phyloP scores from a whole-genome alignment of 345 rosid species.

The Pistacia vera region DNA sequence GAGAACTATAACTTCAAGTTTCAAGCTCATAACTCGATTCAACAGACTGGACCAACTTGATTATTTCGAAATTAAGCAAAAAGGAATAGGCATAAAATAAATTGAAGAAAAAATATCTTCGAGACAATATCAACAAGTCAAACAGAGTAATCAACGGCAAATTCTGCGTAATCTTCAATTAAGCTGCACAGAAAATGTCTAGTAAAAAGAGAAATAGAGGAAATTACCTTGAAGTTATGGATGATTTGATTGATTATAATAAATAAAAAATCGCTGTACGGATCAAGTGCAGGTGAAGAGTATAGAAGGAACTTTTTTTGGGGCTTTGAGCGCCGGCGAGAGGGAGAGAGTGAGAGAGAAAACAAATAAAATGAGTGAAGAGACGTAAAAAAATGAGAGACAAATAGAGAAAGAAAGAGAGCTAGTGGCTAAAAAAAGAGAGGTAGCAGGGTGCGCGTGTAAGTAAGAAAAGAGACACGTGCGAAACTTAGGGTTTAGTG shows the following conservation, averaged over 20 bases:
- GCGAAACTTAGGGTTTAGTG: conserved; percentile 28
- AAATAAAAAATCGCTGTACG: neutral
- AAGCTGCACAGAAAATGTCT: neutral
- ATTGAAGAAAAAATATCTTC: neutral
- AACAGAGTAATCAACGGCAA: neutral
- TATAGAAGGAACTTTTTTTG: neutral
- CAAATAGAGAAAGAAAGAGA: conserved; percentile 1
- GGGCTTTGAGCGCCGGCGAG: conserved; percentile 42
- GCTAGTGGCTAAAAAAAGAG: conserved; percentile 24
- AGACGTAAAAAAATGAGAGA: conserved; percentile 20
- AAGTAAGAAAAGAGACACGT: conserved; percentile 33
- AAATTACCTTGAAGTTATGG: conserved; percentile 19
- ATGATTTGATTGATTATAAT: neutral
- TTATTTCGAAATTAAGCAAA: neutral
- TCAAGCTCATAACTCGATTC: neutral
- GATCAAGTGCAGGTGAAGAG: neutral
- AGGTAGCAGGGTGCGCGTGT: conserved; percentile 36
- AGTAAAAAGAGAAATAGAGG: neutral
- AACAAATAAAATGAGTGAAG: neutral
- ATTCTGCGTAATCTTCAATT: neutral
- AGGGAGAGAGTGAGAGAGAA: conserved; percentile 22
- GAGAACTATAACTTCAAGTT: neutral
- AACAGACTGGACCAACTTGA: neutral
- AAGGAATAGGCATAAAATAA: neutral
- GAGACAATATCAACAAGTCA: neutral